A percentile compares a stretch with the other conserved stretches of the same genome.
These are phyloP conservation scores for Neoarthrinium moseri DNA, from an alignment of 2,329 filamentous ascomycete species.

Conservation along the genomic window DNA sequence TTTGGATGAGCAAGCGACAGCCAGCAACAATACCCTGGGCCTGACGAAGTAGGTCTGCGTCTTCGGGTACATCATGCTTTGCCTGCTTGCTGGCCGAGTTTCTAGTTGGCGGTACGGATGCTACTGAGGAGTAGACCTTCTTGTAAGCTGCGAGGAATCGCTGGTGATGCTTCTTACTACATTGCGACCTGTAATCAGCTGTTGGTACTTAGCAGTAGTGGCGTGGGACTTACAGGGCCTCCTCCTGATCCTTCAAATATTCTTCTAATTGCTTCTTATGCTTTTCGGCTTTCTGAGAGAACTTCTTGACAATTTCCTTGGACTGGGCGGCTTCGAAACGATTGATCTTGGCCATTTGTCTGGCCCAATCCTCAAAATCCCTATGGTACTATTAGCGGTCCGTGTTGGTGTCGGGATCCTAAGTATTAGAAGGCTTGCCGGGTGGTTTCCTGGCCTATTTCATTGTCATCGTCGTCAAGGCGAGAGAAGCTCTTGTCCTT, in stretches of 20 bases:
- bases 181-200: conserved; percentile 8
- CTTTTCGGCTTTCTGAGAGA: conserved; percentile 20
- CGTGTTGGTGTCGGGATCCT: not conserved
- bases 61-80: conserved; percentile 16
- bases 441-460: conserved; percentile 22
- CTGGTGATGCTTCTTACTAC: conserved; percentile 15
- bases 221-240: conserved; percentile 24
- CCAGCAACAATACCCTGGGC: conserved; percentile 17
- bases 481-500: conserved; percentile 16
- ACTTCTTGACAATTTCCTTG: conserved; percentile 26
- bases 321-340: conserved; percentile 25
- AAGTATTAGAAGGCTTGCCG: conserved; percentile 14
- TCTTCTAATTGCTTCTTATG: conserved; percentile 16
- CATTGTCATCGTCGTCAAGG: conserved; percentile 26
- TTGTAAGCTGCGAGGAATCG: conserved; percentile 12
- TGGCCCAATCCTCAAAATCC: conserved; percentile 22
- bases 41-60: conserved; percentile 22
- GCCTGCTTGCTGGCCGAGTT: not conserved
- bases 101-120: not conserved
- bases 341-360: conserved; percentile 25
- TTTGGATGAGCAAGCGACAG: conserved; percentile 24
- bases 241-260: conserved; percentile 21
- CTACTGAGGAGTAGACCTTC: conserved; percentile 13
- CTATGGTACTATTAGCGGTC: conserved; percentile 14
- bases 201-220: not conserved